These are phyloP conservation scores for Mycena citricolor DNA, from an alignment of 1,284 basidiomycete species.

Conservation along the genomic window DNA sequence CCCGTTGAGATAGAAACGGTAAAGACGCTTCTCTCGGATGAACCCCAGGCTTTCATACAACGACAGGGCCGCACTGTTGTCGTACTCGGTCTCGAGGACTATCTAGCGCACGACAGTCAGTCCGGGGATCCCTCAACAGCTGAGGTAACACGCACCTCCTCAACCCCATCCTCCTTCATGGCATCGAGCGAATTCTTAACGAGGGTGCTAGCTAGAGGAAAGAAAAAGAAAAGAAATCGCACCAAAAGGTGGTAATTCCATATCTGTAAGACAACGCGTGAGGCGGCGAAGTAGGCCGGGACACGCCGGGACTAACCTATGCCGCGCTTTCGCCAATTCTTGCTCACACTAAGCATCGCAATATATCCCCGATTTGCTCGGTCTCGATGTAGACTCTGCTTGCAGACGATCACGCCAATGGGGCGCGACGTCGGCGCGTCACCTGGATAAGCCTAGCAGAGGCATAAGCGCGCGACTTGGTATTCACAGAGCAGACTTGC, in stretches of 20 bases:
- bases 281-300: conserved; percentile 36
- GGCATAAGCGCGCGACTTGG: neutral
- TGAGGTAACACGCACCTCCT: conserved; percentile 77
- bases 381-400: conserved; percentile 85
- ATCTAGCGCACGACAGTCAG: conserved; percentile 55
- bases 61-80: conserved; percentile 84
- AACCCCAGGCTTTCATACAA: conserved; percentile 94
- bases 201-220: conserved; percentile 63
- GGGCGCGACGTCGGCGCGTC: conserved; percentile 55
- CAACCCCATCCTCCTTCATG: conserved; percentile 79
- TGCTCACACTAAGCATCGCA: conserved; percentile 92
- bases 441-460: conserved; percentile 56
- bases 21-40: conserved; percentile 91
- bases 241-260: conserved; percentile 44
- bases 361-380: conserved; percentile 89
- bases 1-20: conserved; percentile 94
- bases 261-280: conserved; percentile 43
- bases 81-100: conserved; percentile 95
- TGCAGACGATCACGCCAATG: conserved; percentile 93
- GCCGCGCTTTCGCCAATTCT: conserved; percentile 79
- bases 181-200: conserved; percentile 76
- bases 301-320: conserved; percentile 75
- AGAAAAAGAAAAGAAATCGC: conserved; percentile 41
- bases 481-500: conserved; percentile 44
- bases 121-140: no score